These are phyloP conservation scores for Scheffersomyces parashehatae DNA, from an alignment of 1,139 yeast genomes.

Conservation along the genomic window DNA sequence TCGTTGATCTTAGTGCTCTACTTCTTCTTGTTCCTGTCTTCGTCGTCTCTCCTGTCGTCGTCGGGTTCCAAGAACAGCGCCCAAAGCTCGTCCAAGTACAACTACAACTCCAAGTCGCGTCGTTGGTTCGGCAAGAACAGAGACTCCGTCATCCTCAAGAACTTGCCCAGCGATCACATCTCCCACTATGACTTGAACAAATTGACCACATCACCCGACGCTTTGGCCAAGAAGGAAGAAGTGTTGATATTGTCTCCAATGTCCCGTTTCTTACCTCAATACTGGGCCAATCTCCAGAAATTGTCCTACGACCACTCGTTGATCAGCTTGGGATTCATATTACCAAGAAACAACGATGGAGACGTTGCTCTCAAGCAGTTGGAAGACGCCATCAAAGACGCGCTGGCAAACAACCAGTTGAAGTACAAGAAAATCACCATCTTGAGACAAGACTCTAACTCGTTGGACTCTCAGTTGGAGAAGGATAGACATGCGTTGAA, in stretches of 20 bases:
- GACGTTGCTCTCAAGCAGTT: constrained; percentile 70
- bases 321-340: constrained; percentile 85
- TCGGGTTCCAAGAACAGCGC: constrained; percentile 22
- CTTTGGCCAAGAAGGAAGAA: constrained; percentile 74
- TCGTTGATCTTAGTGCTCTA: constrained; percentile 42
- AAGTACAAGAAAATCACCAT: constrained; percentile 81
- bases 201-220: constrained; percentile 66
- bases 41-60: constrained; percentile 22
- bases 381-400: constrained; percentile 66
- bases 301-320: constrained; percentile 81
- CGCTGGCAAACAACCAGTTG: constrained; percentile 52
- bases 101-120: constrained; percentile 49
- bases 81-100: constrained; percentile 34
- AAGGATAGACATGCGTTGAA: constrained; percentile 70
- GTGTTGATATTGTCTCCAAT: constrained; percentile 86
- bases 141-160: constrained; percentile 55
- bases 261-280: constrained; percentile 78
- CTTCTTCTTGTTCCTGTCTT: constrained; percentile 37
- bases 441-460: constrained; percentile 84
- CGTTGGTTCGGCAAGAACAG: constrained; percentile 49
- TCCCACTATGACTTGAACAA: constrained; percentile 82
- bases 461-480: constrained; percentile 67
- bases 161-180: constrained; percentile 75
- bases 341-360: constrained; percentile 81
- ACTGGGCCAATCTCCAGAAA: constrained; percentile 80